Base-by-base conservation (phyloP, 2,329 filamentous ascomycete species). In the Cryoendolithus antarcticus region DNA sequence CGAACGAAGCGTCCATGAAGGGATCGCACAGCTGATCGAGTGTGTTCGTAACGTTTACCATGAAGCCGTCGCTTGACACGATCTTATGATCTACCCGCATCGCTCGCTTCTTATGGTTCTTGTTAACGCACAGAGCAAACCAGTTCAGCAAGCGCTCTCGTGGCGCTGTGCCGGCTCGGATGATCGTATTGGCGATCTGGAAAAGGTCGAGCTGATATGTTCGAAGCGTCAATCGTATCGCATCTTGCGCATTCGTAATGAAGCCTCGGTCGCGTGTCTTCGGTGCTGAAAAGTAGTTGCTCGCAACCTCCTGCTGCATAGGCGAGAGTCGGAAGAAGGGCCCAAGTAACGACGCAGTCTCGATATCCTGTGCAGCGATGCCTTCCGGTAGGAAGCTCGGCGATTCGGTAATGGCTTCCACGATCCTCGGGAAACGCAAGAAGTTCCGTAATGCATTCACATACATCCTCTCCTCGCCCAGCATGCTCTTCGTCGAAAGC, bases 1-100 rank as follows among this genome's bases (percentile, higher is more conserved):
- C 82, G 56, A 95, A 98, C 12, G 78, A 80, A n/a, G 82, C 77
- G 60, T 96, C 91, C 82, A 98, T 93, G 60, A 98, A 96, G 1
- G 91, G 91, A 49, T 95, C 86, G 59, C 88, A 96, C 13, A 98
- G 74, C 43, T 81, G 80, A 60, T 95, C 88, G 24, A 96, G 69
- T 40, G 63, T 57, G 13, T 48, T 82, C 1, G 86, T 94, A 35
- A 96, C 69, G 56, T 98, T 98, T 57, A 96, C 78, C 86, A 98
- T 94, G 64, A 98, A 96, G 0, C 86, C 91, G 59, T 98, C 89
- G 0, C 86, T 86, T 1, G 91, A 86, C 2, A 96, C 82, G 10
- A 80, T 77, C 37, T 75, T 76, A 6, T 76, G 73, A 50, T 95
- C 83, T 3, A 91, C 82, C 52, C 89, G 84, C 49, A 96, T 72